phyloP scores from a whole-genome alignment of 2,329 filamentous ascomycete species.

The Tolypocladium inflatum region DNA sequence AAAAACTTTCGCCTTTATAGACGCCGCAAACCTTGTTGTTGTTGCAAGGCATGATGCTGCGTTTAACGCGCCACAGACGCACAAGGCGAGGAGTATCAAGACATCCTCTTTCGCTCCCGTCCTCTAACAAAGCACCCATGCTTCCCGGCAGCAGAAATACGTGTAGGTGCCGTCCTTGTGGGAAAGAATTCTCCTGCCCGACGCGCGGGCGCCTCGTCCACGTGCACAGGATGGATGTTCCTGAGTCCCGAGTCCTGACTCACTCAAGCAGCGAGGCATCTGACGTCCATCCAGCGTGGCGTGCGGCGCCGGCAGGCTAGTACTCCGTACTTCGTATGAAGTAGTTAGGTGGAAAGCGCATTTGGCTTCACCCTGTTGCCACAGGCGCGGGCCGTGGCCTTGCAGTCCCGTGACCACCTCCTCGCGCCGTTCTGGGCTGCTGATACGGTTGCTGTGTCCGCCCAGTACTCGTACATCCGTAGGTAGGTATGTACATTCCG shows the following conservation, averaged over 20 bases:
- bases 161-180: too few relatives aligned
- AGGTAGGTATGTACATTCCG: too few relatives aligned
- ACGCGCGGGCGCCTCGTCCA: neutral
- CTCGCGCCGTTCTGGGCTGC: neutral
- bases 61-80: neutral
- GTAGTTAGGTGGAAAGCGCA: neutral
- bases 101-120: too few relatives aligned
- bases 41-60: neutral
- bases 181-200: neutral
- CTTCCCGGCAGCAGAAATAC: too few relatives aligned
- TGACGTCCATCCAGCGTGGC: neutral
- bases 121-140: too few relatives aligned
- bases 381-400: neutral
- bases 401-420: neutral
- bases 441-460: neutral
- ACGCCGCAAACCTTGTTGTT: neutral
- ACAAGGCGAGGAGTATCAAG: too few relatives aligned
- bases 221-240: neutral
- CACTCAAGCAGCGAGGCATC: neutral
- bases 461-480: too few relatives aligned
- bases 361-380: neutral
- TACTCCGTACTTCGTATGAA: too few relatives aligned
- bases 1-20: neutral
- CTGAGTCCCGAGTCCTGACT: neutral
- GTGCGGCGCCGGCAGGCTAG: neutral